Base-by-base conservation (phyloP, 257 asterid genomes). In the Solanum ossicruentum region DNA sequence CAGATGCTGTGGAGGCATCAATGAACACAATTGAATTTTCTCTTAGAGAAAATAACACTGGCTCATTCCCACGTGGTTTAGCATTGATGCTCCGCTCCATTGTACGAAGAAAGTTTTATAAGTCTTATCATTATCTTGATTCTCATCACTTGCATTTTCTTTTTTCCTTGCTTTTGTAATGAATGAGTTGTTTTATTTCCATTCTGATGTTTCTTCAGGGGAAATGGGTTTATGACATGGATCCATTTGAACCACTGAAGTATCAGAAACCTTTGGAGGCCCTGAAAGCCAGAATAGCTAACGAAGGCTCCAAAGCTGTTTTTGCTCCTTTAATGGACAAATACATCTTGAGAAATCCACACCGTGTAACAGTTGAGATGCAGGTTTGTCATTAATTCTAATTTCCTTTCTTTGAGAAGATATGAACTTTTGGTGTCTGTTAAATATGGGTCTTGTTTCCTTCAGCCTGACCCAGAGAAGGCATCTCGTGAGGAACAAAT, bases 1-100 rank as follows among this genome's bases (percentile, higher is more conserved):
- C 95, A 8, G 97, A 94, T 91, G 99, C 98, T 26, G 98, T 97
- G 82, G 99, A 97, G 88, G 98, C 99, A 84, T 97, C 99, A 58
- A 93, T 97, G 98, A 97, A 97, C 86, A 97, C 99, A 8, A 97
- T 97, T 57, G 99, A 97, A 91, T 97, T 97, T 85, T 91, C 98
- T 87, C 98, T 97, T 81, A 91, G 99, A 90, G 99, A 97, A 91
- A 97, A 97, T 89, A 97, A 97, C 82, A 97, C 99, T 28, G 99
- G 99, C 82, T 97, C 99, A 36, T 97, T 97, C 86, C 99, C 99
- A 26, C 99, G 99, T 87, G 99, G 99, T 78, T 89, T 97, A 81
- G 99, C 98, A 18, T 86, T 97, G 87, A 97, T 97, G 99, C 97
- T 97, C 84, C 96, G 97, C 39, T 96, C 99, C 82, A 87, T 95